Base-by-base conservation (phyloP, 106 monocot genomes). In the Dioscorea alata region DNA sequence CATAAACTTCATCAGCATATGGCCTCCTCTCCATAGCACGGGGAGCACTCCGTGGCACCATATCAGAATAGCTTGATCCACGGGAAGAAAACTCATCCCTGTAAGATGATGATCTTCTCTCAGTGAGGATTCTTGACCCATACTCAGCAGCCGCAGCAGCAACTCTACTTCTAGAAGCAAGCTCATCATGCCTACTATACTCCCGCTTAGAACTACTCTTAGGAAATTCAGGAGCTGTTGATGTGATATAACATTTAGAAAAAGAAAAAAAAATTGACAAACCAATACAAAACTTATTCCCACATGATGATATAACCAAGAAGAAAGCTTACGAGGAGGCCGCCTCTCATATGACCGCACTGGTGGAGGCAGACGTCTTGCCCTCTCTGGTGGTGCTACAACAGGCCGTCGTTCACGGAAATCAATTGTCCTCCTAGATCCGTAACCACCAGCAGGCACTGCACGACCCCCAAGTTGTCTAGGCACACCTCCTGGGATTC, bases 1-100 rank as follows among this genome's bases (percentile, higher is more conserved):
- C 87, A 77, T 93, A 93, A 50, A 68, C 82, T 67, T 99, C 99
- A 79, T 93, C 87, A 69, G 66, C 59, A 73, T 90, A 94, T 1
- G 73, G 66, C 50, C 85, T 84, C 67, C 90, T 83, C 42, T 76
- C 80, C 33, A 69, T 70, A 62, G 63, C 61, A 12, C 87, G 86
- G 31, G 86, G 64, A 71, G 76, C 71, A 80, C 63, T 70, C 50
- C 78, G 74, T 42, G 94, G 82, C 63, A 75, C 52, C 22, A 81
- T 57, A 65, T 92, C 92, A 62, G 84, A 54, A 61, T 91, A 96
- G n/a, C 48, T 76, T 33, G 86, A 71, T 32, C 86, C 86, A 23
- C 84, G 83, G 13, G 87, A 65, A 57, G 77, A 67, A 70, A 86
- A 92, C 17, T 89, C 90, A 74, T 89, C 92, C 69, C 80, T 82